Percentiles rank a stretch among this genome's conserved stretches.
Conservation (phyloP, 1,284 basidiomycete genomes). For the Ganoderma leucocontextum region DNA sequence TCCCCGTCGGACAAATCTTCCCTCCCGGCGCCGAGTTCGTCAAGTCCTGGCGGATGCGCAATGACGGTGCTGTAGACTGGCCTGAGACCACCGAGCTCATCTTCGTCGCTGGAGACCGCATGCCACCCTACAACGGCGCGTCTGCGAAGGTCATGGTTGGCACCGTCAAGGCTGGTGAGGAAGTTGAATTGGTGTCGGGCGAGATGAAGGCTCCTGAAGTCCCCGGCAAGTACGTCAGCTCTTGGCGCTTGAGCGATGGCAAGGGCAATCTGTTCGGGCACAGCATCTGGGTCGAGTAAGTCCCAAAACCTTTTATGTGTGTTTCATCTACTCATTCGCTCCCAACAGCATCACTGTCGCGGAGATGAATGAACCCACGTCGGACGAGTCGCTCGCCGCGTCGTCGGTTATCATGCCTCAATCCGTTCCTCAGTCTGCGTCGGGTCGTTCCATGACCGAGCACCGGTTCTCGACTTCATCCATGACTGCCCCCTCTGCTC, state of each 20-base stretch:
- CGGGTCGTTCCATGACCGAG: slow-evolving; percentile 32
- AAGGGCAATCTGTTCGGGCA: slow-evolving; percentile 71
- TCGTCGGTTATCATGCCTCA: slow-evolving; percentile 78
- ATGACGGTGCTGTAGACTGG: slow-evolving; percentile 72
- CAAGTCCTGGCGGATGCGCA: slow-evolving; percentile 81
- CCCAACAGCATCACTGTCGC: slow-evolving; percentile 66
- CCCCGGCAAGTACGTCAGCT: slow-evolving; percentile 76
- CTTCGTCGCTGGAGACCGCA: slow-evolving; percentile 72
- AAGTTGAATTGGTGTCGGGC: slow-evolving; percentile 72
- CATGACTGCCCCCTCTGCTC: slow-evolving; percentile 46
- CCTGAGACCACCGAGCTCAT: slow-evolving; percentile 69
- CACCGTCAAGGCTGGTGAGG: slow-evolving; percentile 58
- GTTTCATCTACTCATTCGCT: slow-evolving; percentile 21
- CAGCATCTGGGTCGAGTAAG: slow-evolving; percentile 80
- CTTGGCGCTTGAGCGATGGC: slow-evolving; percentile 75
- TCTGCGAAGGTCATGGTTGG: slow-evolving; percentile 57
- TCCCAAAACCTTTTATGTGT: slow-evolving; percentile 24
- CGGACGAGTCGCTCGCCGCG: slow-evolving; percentile 59
- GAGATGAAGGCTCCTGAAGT: slow-evolving; percentile 83
- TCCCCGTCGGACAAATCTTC: slow-evolving; percentile 79
- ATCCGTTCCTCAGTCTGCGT: slow-evolving; percentile 38
- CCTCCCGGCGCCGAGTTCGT: slow-evolving; percentile 86
- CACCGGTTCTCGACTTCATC: slow-evolving; percentile 36
- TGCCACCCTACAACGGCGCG: slow-evolving; percentile 45
- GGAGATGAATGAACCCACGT: slow-evolving; percentile 53